Evolutionary conservation across 2,329 filamentous ascomycete genomes (phyloP).

Genomic region (Thermothelomyces thermophilus): DNA sequence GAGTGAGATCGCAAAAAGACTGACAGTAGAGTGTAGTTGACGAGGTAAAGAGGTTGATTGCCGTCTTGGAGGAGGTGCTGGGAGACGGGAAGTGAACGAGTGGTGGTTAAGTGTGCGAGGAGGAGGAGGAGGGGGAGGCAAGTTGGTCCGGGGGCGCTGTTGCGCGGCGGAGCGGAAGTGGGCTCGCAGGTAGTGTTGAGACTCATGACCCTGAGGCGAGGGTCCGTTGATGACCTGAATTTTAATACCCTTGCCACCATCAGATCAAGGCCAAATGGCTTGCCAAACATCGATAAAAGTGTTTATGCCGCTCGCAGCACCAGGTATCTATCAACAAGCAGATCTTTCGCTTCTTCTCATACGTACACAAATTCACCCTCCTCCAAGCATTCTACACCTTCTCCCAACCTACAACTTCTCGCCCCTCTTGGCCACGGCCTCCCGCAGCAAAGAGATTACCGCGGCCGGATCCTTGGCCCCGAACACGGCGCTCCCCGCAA

Average conservation of each 20-base stretch:
- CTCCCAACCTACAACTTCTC: constrained; percentile 33
- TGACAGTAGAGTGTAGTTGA: constrained; percentile 38
- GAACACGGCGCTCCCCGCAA: constrained; percentile 93
- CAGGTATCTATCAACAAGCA: constrained; percentile 5
- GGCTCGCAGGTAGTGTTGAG: no score
- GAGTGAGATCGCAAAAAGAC: no score
- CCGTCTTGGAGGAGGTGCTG: constrained; percentile 45
- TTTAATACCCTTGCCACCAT: no score
- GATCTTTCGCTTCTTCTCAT: neutral
- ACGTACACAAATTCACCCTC: neutral
- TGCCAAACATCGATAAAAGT: neutral
- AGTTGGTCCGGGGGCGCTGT: no score
- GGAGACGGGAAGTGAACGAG: constrained; percentile 23
- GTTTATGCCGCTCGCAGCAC: neutral
- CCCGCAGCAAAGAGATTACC: constrained; percentile 75
- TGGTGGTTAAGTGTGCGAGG: neutral
- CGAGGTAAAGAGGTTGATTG: constrained; percentile 48
- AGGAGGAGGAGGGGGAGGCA: no score
- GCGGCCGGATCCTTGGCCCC: constrained; percentile 81
- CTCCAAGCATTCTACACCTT: neutral
- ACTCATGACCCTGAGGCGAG: no score
- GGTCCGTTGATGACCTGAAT: no score
- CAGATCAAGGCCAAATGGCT: no score
- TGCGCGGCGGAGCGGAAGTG: no score
- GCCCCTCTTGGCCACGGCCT: constrained; percentile 62